Conservation (phyloP, 208 protist genomes). For the Wallacemonas sp. region DNA sequence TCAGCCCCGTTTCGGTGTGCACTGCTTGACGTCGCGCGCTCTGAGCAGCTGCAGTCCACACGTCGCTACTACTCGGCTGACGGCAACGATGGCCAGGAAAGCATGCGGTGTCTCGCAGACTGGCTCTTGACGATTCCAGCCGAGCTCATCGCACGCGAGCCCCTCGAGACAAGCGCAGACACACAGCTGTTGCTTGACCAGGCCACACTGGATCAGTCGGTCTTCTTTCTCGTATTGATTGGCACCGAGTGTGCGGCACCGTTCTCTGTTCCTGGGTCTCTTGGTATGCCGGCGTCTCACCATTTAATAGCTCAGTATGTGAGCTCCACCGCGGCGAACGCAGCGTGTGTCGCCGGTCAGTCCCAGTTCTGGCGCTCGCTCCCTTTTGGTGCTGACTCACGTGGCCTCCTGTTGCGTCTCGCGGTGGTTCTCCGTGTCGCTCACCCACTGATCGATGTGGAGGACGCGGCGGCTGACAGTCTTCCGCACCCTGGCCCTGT, state of each 20-base stretch:
- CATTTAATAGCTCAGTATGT: too few species aligned
- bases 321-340: too few species aligned
- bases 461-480: conserved; percentile 13
- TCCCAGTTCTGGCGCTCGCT: not conserved
- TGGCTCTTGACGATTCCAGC: conserved; percentile 4
- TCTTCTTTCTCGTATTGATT: not conserved
- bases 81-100: not conserved
- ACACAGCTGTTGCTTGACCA: not conserved
- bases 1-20: not conserved
- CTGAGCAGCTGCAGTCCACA: not conserved
- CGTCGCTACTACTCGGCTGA: not conserved
- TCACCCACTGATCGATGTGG: not conserved
- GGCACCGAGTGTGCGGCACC: not conserved
- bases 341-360: too few species aligned
- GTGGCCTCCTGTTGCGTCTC: conserved; percentile 5
- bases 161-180: not conserved
- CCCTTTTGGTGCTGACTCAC: conserved; percentile 2
- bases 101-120: not conserved
- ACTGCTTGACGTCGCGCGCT: not conserved
- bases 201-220: not conserved
- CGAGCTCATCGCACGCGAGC: not conserved
- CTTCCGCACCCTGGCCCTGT: too few species aligned
- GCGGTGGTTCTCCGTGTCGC: not conserved
- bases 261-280: not conserved
- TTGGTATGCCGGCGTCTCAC: too few species aligned